Evolutionary conservation across 345 rosid genomes (phyloP).

Genomic region (Isatis tinctoria): DNA sequence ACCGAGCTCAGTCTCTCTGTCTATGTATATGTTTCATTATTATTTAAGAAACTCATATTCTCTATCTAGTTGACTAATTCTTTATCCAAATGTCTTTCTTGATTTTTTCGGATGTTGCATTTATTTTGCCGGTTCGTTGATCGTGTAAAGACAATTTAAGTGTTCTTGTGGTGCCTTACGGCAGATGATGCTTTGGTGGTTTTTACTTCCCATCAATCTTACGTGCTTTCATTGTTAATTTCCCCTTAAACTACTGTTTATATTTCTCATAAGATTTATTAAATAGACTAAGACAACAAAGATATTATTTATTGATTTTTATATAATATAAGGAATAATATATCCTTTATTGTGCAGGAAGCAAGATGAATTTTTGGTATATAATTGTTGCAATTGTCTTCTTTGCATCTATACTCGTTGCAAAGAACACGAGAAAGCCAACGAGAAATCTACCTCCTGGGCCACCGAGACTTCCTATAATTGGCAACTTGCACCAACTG

Average conservation of each 20-base stretch:
- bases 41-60: neutral
- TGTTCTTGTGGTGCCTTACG: neutral
- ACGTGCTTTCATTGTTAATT: neutral
- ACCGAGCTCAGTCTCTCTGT: neutral
- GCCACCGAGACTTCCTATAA: slow-evolving; percentile 39
- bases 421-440: neutral
- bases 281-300: neutral
- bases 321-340: neutral
- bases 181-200: neutral
- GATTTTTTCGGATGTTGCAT: neutral
- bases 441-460: slow-evolving; percentile 31
- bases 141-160: neutral
- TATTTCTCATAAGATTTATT: neutral
- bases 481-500: slow-evolving; percentile 44
- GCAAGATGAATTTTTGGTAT: slow-evolving; percentile 19
- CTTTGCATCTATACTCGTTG: slow-evolving; percentile 16
- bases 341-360: neutral
- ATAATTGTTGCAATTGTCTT: neutral
- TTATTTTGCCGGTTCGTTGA: neutral
- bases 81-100: neutral
- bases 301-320: neutral
- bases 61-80: neutral
- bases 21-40: neutral
- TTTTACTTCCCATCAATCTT: neutral
- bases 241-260: neutral